Percentiles rank a stretch among this genome's conserved stretches.
Evolutionary conservation across 805 yeast species (phyloP).

Genomic region (Brettanomyces nanus): DNA sequence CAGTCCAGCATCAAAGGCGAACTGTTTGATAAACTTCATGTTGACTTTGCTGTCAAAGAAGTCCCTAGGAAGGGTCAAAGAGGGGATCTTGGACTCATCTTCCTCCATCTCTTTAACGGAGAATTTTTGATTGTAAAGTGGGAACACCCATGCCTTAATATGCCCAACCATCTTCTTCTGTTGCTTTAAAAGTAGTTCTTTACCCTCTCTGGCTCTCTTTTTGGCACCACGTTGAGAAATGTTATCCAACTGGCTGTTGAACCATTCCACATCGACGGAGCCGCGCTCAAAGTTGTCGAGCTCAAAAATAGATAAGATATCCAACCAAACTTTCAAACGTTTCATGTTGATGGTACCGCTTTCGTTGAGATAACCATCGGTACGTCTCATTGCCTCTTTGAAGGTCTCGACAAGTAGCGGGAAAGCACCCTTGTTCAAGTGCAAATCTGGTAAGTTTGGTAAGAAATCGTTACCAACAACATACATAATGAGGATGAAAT

Average conservation of each 20-base stretch:
- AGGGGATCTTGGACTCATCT: conserved; percentile 35
- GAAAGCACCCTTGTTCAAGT: conserved; percentile 91
- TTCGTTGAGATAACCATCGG: conserved; percentile 81
- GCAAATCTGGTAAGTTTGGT: conserved; percentile 91
- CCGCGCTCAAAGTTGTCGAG: conserved; percentile 76
- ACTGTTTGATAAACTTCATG: conserved; percentile 50
- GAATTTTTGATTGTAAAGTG: conserved; percentile 25
- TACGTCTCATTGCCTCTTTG: conserved; percentile 62
- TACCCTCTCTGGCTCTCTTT: conserved; percentile 59
- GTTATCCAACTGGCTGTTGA: conserved; percentile 74
- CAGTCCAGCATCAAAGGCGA: conserved; percentile 61
- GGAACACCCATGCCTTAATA: conserved; percentile 41
- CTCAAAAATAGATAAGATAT: conserved; percentile 71
- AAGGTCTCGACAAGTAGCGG: conserved; percentile 87
- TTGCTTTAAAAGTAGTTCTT: conserved; percentile 54
- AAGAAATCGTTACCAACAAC: conserved; percentile 97
- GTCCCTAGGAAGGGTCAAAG: conserved; percentile 37
- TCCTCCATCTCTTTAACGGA: conserved; percentile 23
- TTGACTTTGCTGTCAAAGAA: conserved; percentile 37
- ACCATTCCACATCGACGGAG: conserved; percentile 86
- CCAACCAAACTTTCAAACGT: conserved; percentile 69
- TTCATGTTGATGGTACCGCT: conserved; percentile 72
- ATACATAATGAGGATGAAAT: conserved; percentile 83
- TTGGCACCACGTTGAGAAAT: conserved; percentile 66
- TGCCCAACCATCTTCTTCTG: conserved; percentile 67